phyloP scores from a whole-genome alignment of 768 basidiomycete genomes.

The Termitomyces sp. region DNA sequence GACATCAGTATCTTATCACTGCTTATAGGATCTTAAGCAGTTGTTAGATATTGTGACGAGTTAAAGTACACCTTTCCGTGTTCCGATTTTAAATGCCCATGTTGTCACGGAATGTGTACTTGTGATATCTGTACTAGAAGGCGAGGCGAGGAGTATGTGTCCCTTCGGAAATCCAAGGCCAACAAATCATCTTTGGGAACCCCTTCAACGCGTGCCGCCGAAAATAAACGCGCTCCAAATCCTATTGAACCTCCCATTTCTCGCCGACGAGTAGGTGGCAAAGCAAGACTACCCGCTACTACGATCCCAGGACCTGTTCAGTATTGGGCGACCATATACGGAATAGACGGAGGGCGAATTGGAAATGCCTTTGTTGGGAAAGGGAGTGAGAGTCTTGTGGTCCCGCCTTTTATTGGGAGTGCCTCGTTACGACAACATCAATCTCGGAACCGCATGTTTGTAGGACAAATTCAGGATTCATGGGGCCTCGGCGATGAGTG shows the following conservation, averaged over 20 bases:
- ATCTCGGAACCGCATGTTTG: slow-evolving; percentile 17
- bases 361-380: slow-evolving; percentile 18
- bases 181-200: not conserved
- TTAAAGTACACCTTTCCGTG: slow-evolving; percentile 13
- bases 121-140: slow-evolving; percentile 38
- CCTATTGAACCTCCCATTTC: not conserved
- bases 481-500: slow-evolving; percentile 20
- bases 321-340: slow-evolving; percentile 26
- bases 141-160: slow-evolving; percentile 42
- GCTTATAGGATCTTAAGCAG: not conserved
- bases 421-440: not conserved
- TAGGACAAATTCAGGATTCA: slow-evolving; percentile 23
- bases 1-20: not conserved
- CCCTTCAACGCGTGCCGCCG: not conserved
- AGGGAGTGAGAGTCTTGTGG: slow-evolving; percentile 17
- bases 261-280: slow-evolving; percentile 2
- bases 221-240: not conserved
- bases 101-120: slow-evolving; percentile 39
- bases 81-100: slow-evolving; percentile 34
- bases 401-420: slow-evolving; percentile 4
- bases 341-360: slow-evolving; percentile 20
- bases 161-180: not conserved
- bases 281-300: slow-evolving; percentile 6
- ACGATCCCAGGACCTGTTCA: slow-evolving; percentile 13
- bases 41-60: slow-evolving; percentile 11